These are phyloP conservation scores for Apiospora marii DNA, from an alignment of 2,329 filamentous ascomycete genomes.

Conservation along the genomic window DNA sequence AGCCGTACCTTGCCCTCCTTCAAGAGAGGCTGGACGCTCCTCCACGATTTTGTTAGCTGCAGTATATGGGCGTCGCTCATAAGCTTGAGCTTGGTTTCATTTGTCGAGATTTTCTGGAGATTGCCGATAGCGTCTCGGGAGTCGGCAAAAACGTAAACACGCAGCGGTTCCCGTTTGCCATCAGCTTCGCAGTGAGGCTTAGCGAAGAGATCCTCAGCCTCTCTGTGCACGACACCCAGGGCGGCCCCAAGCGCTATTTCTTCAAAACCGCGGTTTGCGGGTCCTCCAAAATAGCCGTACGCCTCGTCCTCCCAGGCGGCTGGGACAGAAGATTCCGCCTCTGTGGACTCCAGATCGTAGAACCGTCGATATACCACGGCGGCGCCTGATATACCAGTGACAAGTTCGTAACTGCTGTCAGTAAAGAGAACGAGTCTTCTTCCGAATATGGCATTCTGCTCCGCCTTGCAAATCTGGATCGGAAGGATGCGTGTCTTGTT, in stretches of 20 bases:
- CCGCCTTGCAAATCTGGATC: background rate
- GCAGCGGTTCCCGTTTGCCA: background rate
- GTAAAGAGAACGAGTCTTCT: background rate
- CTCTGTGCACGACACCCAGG: background rate
- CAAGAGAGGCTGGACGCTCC: background rate
- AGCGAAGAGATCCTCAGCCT: background rate
- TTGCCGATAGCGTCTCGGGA: background rate
- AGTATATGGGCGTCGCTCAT: background rate
- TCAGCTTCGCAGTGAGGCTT: background rate
- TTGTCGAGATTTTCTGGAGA: background rate
- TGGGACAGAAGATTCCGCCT: background rate
- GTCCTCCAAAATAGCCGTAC: background rate
- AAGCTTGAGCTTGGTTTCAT: background rate
- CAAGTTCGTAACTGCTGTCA: no score
- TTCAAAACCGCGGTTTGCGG: no score
- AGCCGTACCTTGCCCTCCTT: background rate
- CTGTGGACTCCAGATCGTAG: background rate
- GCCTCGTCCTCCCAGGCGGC: background rate
- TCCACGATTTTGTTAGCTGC: background rate
- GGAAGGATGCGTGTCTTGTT: background rate
- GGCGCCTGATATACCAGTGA: no score
- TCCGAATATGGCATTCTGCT: background rate
- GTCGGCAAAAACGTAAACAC: background rate
- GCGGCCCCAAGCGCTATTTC: background rate
- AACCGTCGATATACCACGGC: background rate